Conservation (phyloP, 1,139 yeast genomes). For the Diutina scorzettiae region DNA sequence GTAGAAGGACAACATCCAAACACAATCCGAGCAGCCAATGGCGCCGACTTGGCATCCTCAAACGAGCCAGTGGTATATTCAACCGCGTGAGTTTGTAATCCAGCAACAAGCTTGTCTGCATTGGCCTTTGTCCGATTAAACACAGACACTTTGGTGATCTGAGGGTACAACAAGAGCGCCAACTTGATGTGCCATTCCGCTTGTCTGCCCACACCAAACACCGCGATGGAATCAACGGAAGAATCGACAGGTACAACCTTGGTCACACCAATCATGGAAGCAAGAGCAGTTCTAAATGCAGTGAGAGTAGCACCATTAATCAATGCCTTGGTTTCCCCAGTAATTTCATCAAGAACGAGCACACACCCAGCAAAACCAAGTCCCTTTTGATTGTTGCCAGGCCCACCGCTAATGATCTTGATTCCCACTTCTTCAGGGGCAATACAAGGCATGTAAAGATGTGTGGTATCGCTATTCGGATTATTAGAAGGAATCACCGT, state of each 20-base stretch:
- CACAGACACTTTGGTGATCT: slow-evolving; percentile 28
- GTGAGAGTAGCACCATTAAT: slow-evolving; percentile 50
- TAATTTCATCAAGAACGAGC: slow-evolving; percentile 33
- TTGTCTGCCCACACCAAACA: slow-evolving; percentile 59
- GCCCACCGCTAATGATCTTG: slow-evolving; percentile 41
- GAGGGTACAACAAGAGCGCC: slow-evolving; percentile 29
- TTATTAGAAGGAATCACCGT: slow-evolving; percentile 19
- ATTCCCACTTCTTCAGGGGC: slow-evolving; percentile 36
- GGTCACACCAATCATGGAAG: slow-evolving; percentile 37
- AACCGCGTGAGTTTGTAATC: not conserved
- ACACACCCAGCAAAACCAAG: slow-evolving; percentile 44
- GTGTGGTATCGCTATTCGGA: slow-evolving; percentile 25
- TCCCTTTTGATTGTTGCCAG: slow-evolving; percentile 18
- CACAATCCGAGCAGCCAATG: slow-evolving; percentile 12
- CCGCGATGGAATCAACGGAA: slow-evolving; percentile 16
- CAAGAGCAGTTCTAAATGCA: slow-evolving; percentile 59
- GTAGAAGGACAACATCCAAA: slow-evolving; percentile 53
- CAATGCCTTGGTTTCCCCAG: slow-evolving; percentile 42
- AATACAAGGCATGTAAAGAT: slow-evolving; percentile 55
- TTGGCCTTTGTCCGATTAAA: slow-evolving; percentile 35
- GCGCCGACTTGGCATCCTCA: not conserved
- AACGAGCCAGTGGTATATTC: not conserved
- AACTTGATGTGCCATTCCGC: slow-evolving; percentile 54
- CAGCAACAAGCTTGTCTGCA: slow-evolving; percentile 23
- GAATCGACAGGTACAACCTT: slow-evolving; percentile 13